Evolutionary conservation across 1,284 basidiomycete genomes (phyloP), one percentile per base, ranked within the genome.

Genomic region (Peniophora sp.): DNA sequence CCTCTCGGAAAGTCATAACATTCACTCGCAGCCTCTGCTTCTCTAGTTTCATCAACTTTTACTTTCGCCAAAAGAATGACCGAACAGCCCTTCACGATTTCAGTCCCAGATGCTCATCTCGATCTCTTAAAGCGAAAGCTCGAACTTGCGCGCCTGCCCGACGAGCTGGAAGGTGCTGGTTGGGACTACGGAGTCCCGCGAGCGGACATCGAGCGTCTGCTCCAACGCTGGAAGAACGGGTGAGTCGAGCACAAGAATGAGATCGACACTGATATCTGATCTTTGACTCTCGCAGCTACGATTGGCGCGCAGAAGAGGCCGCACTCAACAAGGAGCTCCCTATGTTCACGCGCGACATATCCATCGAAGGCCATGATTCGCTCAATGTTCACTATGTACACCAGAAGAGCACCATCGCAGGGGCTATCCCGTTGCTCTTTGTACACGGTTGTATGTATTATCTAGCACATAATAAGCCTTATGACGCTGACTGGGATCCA

Each of bases 401-500:
- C 53, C 14, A 45, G 44, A 45, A 25, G 23, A 45, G 44, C 44
- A 24, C 16, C 44, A 22, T 55, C 59, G 2, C 35, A 55, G 16
- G 58, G 63, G 74, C 75, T 0, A 72, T 76, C 34, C 74, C 75
- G 0, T 50, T 77, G 3, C 59, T 77, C 17, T 76, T 71, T 55
- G 65, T 72, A 5, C 74, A 76, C 23, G 74, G 74, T 19, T 76
- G 75, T 73, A 54, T 38, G 73, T 39, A 1, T 45, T 5, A 32
- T 36, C 8, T n/a, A n/a, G n/a, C n/a, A n/a, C 27, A 12, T 11
- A 25, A 9, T 2, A 11, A 22, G 14, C 35, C 20, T 32, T 6
- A 11, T n/a, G 25, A 27, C 11, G 20, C 24, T 16, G 11, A 14
- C 50, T 41, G 25, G 23, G 22, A 38, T 45, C 10, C n/a, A 20